Evolutionary conservation across 106 monocot genomes (phyloP).

Genomic region (Chionographis japonica): DNA sequence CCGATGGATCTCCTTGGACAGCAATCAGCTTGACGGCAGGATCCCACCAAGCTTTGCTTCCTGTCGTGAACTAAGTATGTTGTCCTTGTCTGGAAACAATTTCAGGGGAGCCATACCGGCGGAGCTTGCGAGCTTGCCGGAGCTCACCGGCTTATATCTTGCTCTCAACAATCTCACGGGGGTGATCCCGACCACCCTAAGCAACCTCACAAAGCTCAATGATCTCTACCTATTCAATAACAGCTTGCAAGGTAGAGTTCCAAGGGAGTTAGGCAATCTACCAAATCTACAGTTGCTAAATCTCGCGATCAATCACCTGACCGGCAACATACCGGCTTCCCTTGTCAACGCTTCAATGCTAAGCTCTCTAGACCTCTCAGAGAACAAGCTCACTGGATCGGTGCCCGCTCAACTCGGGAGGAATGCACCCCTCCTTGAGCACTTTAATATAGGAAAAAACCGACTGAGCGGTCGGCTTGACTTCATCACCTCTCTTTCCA

Average conservation of each 20-base stretch:
- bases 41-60: conserved; percentile 5
- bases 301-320: not conserved
- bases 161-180: conserved; percentile 10
- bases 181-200: conserved; percentile 15
- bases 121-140: conserved; percentile 2
- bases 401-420: conserved; percentile 8
- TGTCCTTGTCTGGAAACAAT: not conserved
- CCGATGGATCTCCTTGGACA: not conserved
- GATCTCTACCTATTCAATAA: not conserved
- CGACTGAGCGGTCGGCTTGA: conserved; percentile 10
- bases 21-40: conserved; percentile 3
- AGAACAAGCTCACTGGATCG: conserved; percentile 9
- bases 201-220: conserved; percentile 11
- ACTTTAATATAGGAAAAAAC: not conserved
- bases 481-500: conserved; percentile 6
- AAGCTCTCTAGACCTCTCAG: not conserved
- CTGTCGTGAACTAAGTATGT: not conserved
- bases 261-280: conserved; percentile 15
- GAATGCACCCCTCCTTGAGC: not conserved
- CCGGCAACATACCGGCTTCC: not conserved
- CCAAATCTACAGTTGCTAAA: not conserved
- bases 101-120: conserved; percentile 16
- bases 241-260: conserved; percentile 5
- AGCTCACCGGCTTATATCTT: conserved; percentile 2
- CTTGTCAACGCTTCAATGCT: conserved; percentile 6